Percentiles rank a stretch among this genome's conserved stretches.
Conservation (phyloP, 768 basidiomycete genomes). For the Boletus reticulatus region DNA sequence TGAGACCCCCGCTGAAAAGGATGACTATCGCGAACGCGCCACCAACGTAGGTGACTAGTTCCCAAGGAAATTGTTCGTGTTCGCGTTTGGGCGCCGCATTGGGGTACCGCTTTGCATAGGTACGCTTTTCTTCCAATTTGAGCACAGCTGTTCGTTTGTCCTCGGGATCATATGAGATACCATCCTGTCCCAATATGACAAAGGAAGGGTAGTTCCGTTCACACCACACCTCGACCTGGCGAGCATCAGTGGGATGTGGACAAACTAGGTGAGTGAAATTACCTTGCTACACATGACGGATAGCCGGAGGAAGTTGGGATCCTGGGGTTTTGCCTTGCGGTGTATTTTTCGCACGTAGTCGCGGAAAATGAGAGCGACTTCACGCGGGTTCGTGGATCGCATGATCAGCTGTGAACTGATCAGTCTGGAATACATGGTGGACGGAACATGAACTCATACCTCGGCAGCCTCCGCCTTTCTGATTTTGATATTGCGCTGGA, state of each 20-base stretch:
- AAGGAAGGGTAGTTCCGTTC: constrained; percentile 95
- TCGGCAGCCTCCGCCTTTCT: constrained; percentile 85
- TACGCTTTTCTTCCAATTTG: constrained; percentile 42
- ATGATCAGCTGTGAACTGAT: constrained; percentile 70
- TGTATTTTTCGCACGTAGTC: constrained; percentile 82
- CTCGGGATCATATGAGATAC: constrained; percentile 39
- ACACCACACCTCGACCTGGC: constrained; percentile 88
- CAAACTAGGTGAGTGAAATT: constrained; percentile 11
- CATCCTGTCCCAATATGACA: constrained; percentile 38
- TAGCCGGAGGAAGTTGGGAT: constrained; percentile 84
- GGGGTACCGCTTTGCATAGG: constrained; percentile 27
- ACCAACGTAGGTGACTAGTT: constrained; percentile 29
- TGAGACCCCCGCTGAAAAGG: constrained; percentile 19
- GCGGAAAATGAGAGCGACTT: constrained; percentile 87
- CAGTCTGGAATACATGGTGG: not conserved
- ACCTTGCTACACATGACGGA: constrained; percentile 86
- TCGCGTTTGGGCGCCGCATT: constrained; percentile 3
- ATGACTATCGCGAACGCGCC: constrained; percentile 29
- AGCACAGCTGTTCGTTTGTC: constrained; percentile 61
- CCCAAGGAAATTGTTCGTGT: constrained; percentile 25
- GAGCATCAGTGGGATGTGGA: constrained; percentile 2
- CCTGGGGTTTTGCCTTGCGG: constrained; percentile 69
- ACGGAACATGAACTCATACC: constrained; percentile 42
- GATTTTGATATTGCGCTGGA: constrained; percentile 91
- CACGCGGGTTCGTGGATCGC: constrained; percentile 86